Base-by-base conservation (phyloP, 192 early-diverging fungal species). In the Backusella westeae region DNA sequence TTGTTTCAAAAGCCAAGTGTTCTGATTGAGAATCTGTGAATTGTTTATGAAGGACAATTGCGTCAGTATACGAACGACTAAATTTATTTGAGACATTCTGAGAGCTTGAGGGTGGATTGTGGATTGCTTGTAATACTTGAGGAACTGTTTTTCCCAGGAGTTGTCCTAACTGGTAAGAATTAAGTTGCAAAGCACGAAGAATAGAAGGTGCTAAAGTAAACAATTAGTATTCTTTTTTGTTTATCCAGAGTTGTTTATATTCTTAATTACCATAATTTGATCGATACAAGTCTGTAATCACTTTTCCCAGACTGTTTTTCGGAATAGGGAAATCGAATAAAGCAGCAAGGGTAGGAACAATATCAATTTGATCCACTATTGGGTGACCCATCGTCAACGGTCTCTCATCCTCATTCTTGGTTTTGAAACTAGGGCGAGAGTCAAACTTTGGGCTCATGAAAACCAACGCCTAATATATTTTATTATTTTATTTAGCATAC, bases 301-400 rank as follows among this genome's bases (percentile, higher is more conserved):
- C 73, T 6, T 87, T 89, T 17, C 98, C 98, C 17, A 99, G 84
- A 77, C 91, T 99, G 77, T 96, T 96, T 80, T 93, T 97, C 23
- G 98, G 98, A 41, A 98, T 94, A 0, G 96, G 96, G 7, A 96
- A 84, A 12, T 95, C 95, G 72, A 99, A 81, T 29, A 94, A 75
- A 36, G 92, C 77, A 14, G 94, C 81, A 15, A 99, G 75, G 0
- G 96, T 98, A 9, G 97, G 90, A 0, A 97, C 95, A 32, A 98
- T 68, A 77, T 99, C 98, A 12, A 97, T 92, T 78, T 99, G 98
- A 26, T 90, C 87, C 12, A 97, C 79, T 3, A 81, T 74, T 34
- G 72, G 83, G 63, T 94, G 92, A 6, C 91, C 85, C 78, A 88
- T 21, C 69, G 81, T 49, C 15, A 80, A 19, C 10, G 38, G 56